Conservation (phyloP, 1,284 basidiomycete species). For the Chiua sp. region DNA sequence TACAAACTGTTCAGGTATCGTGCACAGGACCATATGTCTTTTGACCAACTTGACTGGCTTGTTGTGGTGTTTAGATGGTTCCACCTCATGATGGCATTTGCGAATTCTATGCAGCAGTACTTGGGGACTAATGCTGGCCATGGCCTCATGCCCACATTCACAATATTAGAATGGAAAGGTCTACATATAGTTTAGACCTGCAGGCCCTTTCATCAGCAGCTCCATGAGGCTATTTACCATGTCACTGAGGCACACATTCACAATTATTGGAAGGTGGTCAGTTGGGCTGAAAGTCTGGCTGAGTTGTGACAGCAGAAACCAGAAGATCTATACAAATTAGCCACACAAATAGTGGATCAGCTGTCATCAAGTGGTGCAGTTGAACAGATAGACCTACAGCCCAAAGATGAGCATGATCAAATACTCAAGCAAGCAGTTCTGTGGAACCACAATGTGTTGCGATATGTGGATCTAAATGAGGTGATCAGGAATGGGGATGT, state of each 20-base stretch:
- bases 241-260: slow-evolving; percentile 7
- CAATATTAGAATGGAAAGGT: slow-evolving; percentile 19
- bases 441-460: slow-evolving; percentile 30
- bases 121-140: slow-evolving; percentile 10
- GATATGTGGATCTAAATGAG: slow-evolving; percentile 11
- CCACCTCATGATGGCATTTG: slow-evolving; percentile 22
- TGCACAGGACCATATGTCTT: slow-evolving; percentile 23
- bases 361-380: slow-evolving; percentile 2
- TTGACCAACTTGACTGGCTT: slow-evolving; percentile 25
- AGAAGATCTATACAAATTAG: not conserved
- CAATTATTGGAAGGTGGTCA: slow-evolving; percentile 5
- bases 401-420: slow-evolving; percentile 15
- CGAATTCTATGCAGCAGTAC: slow-evolving; percentile 26
- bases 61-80: slow-evolving; percentile 18
- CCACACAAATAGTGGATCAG: slow-evolving; percentile 1
- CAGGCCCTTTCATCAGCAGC: slow-evolving; percentile 10
- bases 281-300: too few relatives aligned
- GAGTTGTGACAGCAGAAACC: not conserved
- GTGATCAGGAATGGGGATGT: slow-evolving; percentile 11
- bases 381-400: slow-evolving; percentile 1
- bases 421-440: slow-evolving; percentile 10
- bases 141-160: slow-evolving; percentile 22
- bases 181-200: slow-evolving; percentile 6
- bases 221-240: slow-evolving; percentile 10
- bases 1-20: slow-evolving; percentile 23